phyloP scores from a whole-genome alignment of 345 rosid species.

The Aquilaria yunnanensis region DNA sequence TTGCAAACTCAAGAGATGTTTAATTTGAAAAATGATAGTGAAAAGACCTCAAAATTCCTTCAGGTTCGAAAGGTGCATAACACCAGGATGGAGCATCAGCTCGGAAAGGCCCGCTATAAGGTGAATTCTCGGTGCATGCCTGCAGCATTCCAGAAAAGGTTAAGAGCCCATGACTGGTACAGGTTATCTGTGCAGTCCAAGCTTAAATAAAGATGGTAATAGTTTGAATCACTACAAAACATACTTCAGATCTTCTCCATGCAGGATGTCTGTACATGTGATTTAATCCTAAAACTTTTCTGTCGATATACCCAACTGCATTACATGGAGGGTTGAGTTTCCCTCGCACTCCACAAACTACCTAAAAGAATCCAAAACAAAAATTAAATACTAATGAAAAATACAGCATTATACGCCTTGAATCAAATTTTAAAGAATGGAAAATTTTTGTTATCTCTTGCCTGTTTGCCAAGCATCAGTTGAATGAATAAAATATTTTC shows the following conservation, averaged over 20 bases:
- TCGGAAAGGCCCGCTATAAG: slow-evolving; percentile 47
- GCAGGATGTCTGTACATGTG: slow-evolving; percentile 85
- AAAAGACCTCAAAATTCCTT: slow-evolving; percentile 72
- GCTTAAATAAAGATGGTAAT: background rate
- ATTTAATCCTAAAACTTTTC: slow-evolving; percentile 60
- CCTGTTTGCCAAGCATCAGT: too few species aligned
- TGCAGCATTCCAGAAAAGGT: slow-evolving; percentile 27
- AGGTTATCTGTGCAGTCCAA: slow-evolving; percentile 10
- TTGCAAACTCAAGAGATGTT: too few species aligned
- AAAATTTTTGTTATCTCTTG: too few species aligned
- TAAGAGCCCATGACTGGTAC: slow-evolving; percentile 5
- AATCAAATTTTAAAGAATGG: too few species aligned
- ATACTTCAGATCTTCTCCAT: slow-evolving; percentile 88
- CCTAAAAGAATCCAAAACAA: slow-evolving; percentile 30
- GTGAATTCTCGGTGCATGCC: slow-evolving; percentile 73
- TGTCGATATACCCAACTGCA: slow-evolving; percentile 76
- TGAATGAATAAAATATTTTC: too few species aligned
- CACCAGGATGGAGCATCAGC: slow-evolving; percentile 83
- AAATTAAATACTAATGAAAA: background rate
- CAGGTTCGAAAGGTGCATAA: slow-evolving; percentile 89
- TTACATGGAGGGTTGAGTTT: slow-evolving; percentile 83
- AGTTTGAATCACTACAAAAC: background rate
- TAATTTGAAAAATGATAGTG: background rate
- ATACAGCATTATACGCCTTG: too few species aligned
- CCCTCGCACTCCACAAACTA: slow-evolving; percentile 68